Evolutionary conservation across 1,139 yeast genomes (phyloP).

Genomic region (Suhomyces guaymorum): DNA sequence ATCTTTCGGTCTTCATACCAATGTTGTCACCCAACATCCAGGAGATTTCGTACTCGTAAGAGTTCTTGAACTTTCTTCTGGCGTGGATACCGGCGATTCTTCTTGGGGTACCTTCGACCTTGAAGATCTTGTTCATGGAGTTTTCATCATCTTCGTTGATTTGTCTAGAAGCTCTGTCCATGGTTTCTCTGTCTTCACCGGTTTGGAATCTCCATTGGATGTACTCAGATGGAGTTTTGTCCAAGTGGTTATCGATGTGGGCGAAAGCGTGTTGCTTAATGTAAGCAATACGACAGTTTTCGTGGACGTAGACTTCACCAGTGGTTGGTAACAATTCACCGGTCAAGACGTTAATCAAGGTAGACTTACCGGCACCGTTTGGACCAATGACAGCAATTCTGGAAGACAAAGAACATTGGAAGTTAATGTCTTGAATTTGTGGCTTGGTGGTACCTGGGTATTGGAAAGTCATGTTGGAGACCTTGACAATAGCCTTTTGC

Average conservation of each 20-base stretch:
- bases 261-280: constrained; percentile 99
- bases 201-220: constrained; percentile 99
- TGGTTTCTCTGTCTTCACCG: constrained; percentile 99
- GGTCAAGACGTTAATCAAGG: constrained; percentile 95
- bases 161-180: constrained; percentile 99
- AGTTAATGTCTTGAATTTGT: constrained; percentile 83
- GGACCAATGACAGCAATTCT: constrained; percentile 99
- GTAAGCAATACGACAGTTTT: constrained; percentile 99
- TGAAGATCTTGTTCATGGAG: constrained; percentile 99
- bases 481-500: constrained; percentile 99
- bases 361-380: constrained; percentile 99
- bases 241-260: constrained; percentile 97
- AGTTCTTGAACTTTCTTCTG: constrained; percentile 99
- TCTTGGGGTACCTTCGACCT: constrained; percentile 97
- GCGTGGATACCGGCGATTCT: constrained; percentile 93
- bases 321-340: constrained; percentile 98
- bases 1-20: constrained; percentile 98
- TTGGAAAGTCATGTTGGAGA: constrained; percentile 95
- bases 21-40: constrained; percentile 96
- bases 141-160: constrained; percentile 95
- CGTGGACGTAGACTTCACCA: constrained; percentile 99
- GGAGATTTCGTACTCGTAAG: constrained; percentile 98
- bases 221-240: constrained; percentile 99
- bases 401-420: constrained; percentile 98
- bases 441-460: constrained; percentile 98